Evolutionary conservation across 345 rosid species (phyloP).

Genomic region (Lepidium didymum): DNA sequence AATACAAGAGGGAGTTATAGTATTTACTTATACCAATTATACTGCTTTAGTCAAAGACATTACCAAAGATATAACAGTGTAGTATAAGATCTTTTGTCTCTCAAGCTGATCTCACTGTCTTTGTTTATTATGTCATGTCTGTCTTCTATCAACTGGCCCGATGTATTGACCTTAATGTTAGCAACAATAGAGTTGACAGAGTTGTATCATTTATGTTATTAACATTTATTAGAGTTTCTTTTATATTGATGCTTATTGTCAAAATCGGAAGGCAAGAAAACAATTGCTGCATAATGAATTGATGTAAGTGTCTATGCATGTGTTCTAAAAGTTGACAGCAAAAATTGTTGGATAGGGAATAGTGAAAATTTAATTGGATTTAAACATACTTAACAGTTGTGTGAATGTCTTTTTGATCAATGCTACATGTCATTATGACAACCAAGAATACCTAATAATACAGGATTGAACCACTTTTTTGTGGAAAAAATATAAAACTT

Average conservation of each 20-base stretch:
- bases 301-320: too few relatives aligned
- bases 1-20: neutral
- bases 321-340: neutral
- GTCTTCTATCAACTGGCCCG: neutral
- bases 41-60: slow-evolving; percentile 19
- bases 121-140: slow-evolving; percentile 4
- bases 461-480: too few relatives aligned
- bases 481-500: too few relatives aligned
- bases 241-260: neutral
- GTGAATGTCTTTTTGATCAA: neutral
- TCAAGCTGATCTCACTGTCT: neutral
- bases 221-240: neutral
- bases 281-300: neutral
- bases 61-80: neutral
- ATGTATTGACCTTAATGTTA: neutral
- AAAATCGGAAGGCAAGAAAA: too few relatives aligned
- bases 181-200: neutral
- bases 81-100: slow-evolving; percentile 13
- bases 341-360: neutral
- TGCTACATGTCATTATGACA: neutral
- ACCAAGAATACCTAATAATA: too few relatives aligned
- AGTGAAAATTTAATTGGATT: neutral
- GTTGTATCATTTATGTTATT: neutral
- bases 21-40: slow-evolving; percentile 9
- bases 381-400: neutral